Base-by-base conservation (phyloP, 257 asterid species). In the Capsicum pubescens region DNA sequence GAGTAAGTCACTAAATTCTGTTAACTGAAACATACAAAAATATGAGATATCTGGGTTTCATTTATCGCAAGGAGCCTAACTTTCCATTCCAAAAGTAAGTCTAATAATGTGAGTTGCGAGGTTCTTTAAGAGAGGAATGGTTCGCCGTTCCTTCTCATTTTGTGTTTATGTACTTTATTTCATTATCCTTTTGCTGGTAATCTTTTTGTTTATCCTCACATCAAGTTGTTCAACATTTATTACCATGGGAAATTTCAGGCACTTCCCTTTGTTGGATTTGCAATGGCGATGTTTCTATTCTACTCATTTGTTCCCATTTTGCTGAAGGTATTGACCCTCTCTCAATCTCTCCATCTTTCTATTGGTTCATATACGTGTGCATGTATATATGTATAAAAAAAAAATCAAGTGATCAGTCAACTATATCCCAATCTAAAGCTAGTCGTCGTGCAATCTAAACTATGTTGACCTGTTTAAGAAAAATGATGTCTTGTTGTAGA, bases 231-330 rank as follows among this genome's bases (percentile, higher is more conserved):
- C 26, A 77, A 54, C 48, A 76, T 52, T 26, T 76, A 13, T 77
- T 52, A 52, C 26, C 15, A 26, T 77, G 48, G 44, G 50, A 9
- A 81, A 78, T 84, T 83, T 81, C 94, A 95, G 99, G 85, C 91
- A 52, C 39, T 95, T 91, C 99, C 99, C 42, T 95, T 95, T 71
- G 81, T 90, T 46, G 98, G 99, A 87, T 95, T 95, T 88, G 90
- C 98, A 35, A 50, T 90, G 84, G 97, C 99, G 77, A 93, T 95
- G 99, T 94, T 94, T 87, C 85, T 92, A 77, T 95, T 95, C 87
- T 95, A 95, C 92, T 93, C 98, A 1, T 89, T 93, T 42, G 99
- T 95, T 63, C 97, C 99, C 0, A 15, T 94, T 90, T 88, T 95
- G 83, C 90, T 94, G 21, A 93, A 93, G 99, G 98, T 95, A 90